Conservation (phyloP, 176 grass and related monocot species). For the Oropetium thomaeum region DNA sequence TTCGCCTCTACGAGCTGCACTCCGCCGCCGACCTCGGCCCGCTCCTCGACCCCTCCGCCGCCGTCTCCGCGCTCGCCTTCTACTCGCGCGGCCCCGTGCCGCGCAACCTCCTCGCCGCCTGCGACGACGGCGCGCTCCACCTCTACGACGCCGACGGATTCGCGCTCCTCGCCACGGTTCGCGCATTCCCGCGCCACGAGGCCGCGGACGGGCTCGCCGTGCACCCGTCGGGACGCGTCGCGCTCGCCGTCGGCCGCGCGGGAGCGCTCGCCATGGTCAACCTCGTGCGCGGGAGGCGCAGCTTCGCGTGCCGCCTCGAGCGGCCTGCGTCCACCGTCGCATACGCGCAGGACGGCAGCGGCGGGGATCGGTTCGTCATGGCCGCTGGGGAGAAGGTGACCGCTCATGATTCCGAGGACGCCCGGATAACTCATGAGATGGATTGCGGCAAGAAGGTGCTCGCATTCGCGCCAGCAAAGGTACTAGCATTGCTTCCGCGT, state of each 20-base stretch:
- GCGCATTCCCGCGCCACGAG: slow-evolving; percentile 33
- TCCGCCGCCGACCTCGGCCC: slow-evolving; percentile 61
- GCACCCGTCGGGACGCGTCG: too few relatives aligned
- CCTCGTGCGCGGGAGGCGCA: slow-evolving; percentile 57
- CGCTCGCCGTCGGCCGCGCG: too few relatives aligned
- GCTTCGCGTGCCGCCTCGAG: slow-evolving; percentile 78
- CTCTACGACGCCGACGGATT: slow-evolving; percentile 80
- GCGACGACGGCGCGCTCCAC: slow-evolving; percentile 68
- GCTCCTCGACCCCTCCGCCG: slow-evolving; percentile 65
- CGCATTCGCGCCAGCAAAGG: slow-evolving; percentile 61
- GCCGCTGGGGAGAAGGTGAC: slow-evolving; percentile 49
- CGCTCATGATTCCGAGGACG: slow-evolving; percentile 77
- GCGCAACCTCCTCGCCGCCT: slow-evolving; percentile 78
- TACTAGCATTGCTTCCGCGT: background rate
- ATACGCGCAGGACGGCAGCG: slow-evolving; percentile 31
- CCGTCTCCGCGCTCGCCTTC: slow-evolving; percentile 78
- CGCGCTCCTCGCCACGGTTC: slow-evolving; percentile 56
- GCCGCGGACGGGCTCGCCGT: background rate
- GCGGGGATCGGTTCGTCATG: slow-evolving; percentile 52
- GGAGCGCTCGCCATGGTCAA: slow-evolving; percentile 47
- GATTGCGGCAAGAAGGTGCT: slow-evolving; percentile 57
- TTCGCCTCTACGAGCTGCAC: slow-evolving; percentile 80
- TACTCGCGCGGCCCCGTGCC: slow-evolving; percentile 59
- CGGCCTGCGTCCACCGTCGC: slow-evolving; percentile 46
- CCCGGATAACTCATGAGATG: slow-evolving; percentile 69